phyloP scores from a whole-genome alignment of 305 asterid species.

The Fraxinus xanthoxyloides region DNA sequence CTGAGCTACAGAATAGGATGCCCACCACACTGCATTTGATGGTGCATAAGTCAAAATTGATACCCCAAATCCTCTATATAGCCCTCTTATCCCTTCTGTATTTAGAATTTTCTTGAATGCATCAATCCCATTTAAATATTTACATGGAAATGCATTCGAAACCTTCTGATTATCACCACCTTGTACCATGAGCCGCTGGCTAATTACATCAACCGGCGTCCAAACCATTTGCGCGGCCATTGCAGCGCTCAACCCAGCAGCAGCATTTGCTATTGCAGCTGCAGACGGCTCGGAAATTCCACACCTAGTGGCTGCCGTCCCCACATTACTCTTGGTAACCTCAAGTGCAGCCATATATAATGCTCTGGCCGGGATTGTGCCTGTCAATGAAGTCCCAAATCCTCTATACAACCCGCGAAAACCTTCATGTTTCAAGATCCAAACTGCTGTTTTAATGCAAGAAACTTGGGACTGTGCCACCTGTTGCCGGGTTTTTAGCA shows the following conservation, averaged over 20 bases:
- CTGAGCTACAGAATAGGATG: slow-evolving; percentile 62
- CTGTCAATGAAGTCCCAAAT: slow-evolving; percentile 67
- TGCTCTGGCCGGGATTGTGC: slow-evolving; percentile 78
- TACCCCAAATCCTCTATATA: slow-evolving; percentile 83
- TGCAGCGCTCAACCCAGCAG: slow-evolving; percentile 73
- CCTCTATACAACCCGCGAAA: slow-evolving; percentile 70
- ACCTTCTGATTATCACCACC: slow-evolving; percentile 26
- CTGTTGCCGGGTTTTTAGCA: slow-evolving; percentile 76
- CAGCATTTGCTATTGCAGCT: slow-evolving; percentile 62
- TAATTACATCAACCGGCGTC: slow-evolving; percentile 83
- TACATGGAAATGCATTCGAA: slow-evolving; percentile 30
- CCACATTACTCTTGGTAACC: slow-evolving; percentile 67
- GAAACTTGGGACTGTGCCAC: slow-evolving; percentile 58
- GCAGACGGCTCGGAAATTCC: slow-evolving; percentile 62
- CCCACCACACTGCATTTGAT: slow-evolving; percentile 86
- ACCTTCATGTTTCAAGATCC: slow-evolving; percentile 57
- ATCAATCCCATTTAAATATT: slow-evolving; percentile 58
- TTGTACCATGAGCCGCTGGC: slow-evolving; percentile 85
- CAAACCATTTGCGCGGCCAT: slow-evolving; percentile 72
- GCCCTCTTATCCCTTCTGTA: slow-evolving; percentile 65
- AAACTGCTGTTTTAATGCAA: slow-evolving; percentile 40
- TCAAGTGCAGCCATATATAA: slow-evolving; percentile 73
- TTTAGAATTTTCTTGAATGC: slow-evolving; percentile 59
- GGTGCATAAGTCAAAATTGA: slow-evolving; percentile 77
- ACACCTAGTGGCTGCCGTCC: slow-evolving; percentile 43